These are phyloP conservation scores for Fusarium ramigenum DNA, from an alignment of 2,329 filamentous ascomycete species.

Conservation along the genomic window DNA sequence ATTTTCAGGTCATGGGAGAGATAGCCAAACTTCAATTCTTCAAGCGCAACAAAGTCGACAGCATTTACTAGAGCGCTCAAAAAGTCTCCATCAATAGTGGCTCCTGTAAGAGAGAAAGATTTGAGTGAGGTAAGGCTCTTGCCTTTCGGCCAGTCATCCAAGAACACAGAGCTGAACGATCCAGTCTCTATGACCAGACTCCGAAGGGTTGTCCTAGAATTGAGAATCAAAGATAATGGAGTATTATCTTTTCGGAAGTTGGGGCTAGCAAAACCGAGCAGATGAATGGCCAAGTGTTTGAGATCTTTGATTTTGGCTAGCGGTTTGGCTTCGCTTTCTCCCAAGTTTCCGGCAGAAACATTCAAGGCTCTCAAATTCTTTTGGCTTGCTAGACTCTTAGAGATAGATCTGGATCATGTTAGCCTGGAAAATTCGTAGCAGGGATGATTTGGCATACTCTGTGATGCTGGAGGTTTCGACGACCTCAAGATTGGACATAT, in stretches of 20 bases:
- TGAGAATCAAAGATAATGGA: constrained; percentile 3
- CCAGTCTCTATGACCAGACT: background rate
- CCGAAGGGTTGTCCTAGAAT: constrained; percentile 28
- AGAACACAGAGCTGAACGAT: background rate
- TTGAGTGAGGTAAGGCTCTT: background rate
- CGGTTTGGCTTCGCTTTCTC: background rate
- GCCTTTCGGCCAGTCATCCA: background rate
- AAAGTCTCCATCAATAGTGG: background rate
- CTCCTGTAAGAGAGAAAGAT: constrained; percentile 8
- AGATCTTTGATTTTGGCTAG: constrained; percentile 22
- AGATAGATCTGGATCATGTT: constrained; percentile 13
- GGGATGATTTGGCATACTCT: background rate
- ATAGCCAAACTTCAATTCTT: background rate
- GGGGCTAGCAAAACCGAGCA: background rate
- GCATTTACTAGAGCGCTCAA: background rate
- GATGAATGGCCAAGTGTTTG: constrained; percentile 13
- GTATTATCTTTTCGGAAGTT: background rate
- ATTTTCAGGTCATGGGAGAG: background rate
- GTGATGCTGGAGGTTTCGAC: constrained; percentile 14
- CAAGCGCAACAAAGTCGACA: constrained; percentile 21
- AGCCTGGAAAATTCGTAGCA: background rate
- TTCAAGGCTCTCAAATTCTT: constrained; percentile 22
- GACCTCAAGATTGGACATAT: constrained; percentile 24
- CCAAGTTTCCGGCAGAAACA: background rate
- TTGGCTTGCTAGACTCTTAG: constrained; percentile 8